Conservation (phyloP, 208 protist genomes). For the Trypanosoma scelopori region DNA sequence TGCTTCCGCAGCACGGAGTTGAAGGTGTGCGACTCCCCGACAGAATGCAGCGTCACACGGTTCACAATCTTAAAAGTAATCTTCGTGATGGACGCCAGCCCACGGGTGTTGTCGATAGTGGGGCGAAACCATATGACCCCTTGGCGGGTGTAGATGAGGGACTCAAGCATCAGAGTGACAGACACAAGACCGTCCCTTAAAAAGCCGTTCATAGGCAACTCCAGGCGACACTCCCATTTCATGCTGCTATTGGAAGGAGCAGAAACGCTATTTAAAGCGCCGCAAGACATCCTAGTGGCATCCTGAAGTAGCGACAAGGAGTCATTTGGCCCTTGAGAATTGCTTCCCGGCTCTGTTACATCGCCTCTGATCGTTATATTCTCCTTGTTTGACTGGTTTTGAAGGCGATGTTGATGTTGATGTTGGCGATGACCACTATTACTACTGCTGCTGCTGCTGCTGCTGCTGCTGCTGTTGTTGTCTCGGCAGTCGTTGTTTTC, state of each 20-base stretch:
- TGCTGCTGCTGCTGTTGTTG: no score
- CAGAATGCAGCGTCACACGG: constrained; percentile 37
- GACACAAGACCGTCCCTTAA: constrained; percentile 27
- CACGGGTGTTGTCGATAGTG: constrained; percentile 62
- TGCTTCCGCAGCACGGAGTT: constrained; percentile 22
- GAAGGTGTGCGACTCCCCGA: constrained; percentile 35
- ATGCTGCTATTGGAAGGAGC: neutral
- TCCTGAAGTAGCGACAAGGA: no score
- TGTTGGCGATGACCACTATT: no score
- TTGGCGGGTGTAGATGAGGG: constrained; percentile 23
- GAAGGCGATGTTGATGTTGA: no score
- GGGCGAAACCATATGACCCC: constrained; percentile 17
- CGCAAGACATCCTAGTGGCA: neutral
- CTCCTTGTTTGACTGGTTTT: neutral
- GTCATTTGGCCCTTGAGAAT: neutral
- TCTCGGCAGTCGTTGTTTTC: constrained; percentile 14
- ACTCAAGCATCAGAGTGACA: constrained; percentile 22
- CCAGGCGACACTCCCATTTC: constrained; percentile 36
- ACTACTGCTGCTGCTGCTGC: no score
- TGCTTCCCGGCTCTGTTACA: neutral
- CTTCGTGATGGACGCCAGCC: constrained; percentile 39
- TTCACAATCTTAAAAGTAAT: constrained; percentile 57
- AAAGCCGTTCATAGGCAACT: constrained; percentile 30
- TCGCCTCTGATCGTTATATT: neutral
- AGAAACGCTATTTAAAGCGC: neutral